phyloP scores from a whole-genome alignment of 139 green algal species.

The Micractinium conductrix region DNA sequence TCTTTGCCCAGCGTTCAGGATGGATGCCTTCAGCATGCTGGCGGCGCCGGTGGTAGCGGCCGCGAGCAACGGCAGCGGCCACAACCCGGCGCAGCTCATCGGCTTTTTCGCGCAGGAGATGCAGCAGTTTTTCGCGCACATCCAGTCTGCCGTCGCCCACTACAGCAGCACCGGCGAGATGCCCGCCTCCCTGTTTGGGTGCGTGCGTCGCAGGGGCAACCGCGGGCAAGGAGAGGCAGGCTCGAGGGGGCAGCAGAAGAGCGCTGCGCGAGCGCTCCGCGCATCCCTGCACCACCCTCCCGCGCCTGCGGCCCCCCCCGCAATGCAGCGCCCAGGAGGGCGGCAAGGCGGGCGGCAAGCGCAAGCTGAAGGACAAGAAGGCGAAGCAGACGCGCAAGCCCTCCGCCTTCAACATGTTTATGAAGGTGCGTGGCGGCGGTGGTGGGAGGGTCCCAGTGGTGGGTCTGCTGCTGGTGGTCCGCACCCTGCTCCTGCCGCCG shows the following conservation, averaged over 20 bases:
- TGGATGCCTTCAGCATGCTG: constrained; percentile 2
- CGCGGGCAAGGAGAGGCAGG: too few relatives aligned
- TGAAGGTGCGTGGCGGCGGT: too few relatives aligned
- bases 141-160: constrained; percentile 2
- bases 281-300: too few relatives aligned
- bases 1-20: background rate
- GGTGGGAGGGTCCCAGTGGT: too few relatives aligned
- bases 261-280: too few relatives aligned
- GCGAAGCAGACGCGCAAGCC: constrained; percentile 41
- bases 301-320: too few relatives aligned
- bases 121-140: constrained; percentile 44
- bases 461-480: too few relatives aligned
- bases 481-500: too few relatives aligned
- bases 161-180: constrained; percentile 32
- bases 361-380: background rate
- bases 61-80: background rate
- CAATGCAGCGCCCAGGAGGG: background rate
- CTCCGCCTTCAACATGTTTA: constrained; percentile 57
- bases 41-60: background rate
- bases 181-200: constrained; percentile 41
- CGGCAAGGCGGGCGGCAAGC: background rate
- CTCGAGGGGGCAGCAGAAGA: too few relatives aligned
- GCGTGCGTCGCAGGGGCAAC: too few relatives aligned
- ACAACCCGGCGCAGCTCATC: constrained; percentile 18
- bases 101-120: constrained; percentile 49